These are phyloP conservation scores for Diddensiella caesifluorescens DNA, from an alignment of 805 yeast species.

Conservation along the genomic window DNA sequence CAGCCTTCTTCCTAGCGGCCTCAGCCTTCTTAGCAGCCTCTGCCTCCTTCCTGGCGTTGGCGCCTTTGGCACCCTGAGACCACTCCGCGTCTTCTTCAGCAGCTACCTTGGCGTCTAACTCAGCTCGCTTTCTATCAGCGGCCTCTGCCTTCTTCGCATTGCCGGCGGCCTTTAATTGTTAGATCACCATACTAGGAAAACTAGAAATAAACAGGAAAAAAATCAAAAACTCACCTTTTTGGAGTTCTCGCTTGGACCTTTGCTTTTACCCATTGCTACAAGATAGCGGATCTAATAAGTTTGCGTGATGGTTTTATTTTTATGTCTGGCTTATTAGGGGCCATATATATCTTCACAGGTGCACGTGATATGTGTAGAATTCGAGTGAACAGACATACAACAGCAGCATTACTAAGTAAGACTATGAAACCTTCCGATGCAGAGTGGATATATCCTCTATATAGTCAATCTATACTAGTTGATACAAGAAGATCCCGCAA, in stretches of 20 bases:
- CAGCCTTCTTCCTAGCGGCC: slow-evolving; percentile 75
- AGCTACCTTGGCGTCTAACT: slow-evolving; percentile 41
- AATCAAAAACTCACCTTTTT: slow-evolving; percentile 36
- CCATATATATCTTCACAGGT: too few species aligned
- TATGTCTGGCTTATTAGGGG: too few species aligned
- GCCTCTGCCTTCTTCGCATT: slow-evolving; percentile 63
- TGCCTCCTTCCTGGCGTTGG: slow-evolving; percentile 58
- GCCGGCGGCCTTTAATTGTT: slow-evolving; percentile 53
- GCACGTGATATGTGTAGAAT: too few species aligned
- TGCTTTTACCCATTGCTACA: slow-evolving; percentile 44
- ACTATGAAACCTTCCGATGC: too few species aligned
- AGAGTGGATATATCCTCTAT: too few species aligned
- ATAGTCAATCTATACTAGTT: too few species aligned
- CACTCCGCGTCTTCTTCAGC: slow-evolving; percentile 59
- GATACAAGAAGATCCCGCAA: too few species aligned
- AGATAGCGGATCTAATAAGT: too few species aligned
- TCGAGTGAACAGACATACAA: too few species aligned
- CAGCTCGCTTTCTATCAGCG: slow-evolving; percentile 53
- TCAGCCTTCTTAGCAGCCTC: slow-evolving; percentile 67
- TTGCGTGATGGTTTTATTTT: too few species aligned
- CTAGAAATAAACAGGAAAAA: too few species aligned
- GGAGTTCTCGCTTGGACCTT: slow-evolving; percentile 42
- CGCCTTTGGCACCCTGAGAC: slow-evolving; percentile 68
- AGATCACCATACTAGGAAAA: slow-evolving; percentile 9
- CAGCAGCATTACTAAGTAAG: too few species aligned